These are phyloP conservation scores for Eleusine indica DNA, from an alignment of 176 grass and related monocot genomes.

Conservation along the genomic window DNA sequence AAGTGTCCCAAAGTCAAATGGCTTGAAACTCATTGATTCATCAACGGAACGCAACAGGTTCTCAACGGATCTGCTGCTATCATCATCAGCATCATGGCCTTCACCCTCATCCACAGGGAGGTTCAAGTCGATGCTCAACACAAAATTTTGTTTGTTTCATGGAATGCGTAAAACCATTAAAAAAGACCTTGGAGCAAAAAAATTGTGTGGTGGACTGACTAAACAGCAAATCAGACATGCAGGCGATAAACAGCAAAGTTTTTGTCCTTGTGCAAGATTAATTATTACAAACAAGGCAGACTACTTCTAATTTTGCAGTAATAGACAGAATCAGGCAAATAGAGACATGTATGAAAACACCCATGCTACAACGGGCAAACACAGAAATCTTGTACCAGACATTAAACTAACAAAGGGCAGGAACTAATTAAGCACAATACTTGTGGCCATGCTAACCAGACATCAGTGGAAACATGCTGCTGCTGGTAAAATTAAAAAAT, in stretches of 20 bases:
- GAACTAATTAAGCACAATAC: background rate
- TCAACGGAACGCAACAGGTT: conserved; percentile 60
- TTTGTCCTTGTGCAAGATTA: too few relatives aligned
- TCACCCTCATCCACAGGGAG: conserved; percentile 61
- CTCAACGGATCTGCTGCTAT: conserved; percentile 52
- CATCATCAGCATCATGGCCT: conserved; percentile 23
- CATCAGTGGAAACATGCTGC: conserved; percentile 12
- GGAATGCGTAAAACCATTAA: conserved; percentile 6
- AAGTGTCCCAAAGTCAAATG: conserved; percentile 64
- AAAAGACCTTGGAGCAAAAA: background rate
- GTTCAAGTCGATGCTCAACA: conserved; percentile 66
- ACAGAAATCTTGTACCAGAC: background rate
- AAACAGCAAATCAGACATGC: too few relatives aligned
- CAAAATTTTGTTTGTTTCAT: background rate
- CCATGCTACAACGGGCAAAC: conserved; percentile 23
- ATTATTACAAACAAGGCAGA: too few relatives aligned
- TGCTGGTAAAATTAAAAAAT: background rate
- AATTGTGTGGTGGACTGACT: too few relatives aligned
- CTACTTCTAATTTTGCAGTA: background rate
- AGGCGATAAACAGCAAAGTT: too few relatives aligned
- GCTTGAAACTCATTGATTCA: conserved; percentile 45
- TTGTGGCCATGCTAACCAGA: background rate
- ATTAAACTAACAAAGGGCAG: conserved; percentile 19
- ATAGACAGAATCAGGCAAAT: background rate
- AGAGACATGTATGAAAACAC: background rate